Evolutionary conservation across 805 yeast genomes (phyloP).

Genomic region (Ogataea ganodermae): DNA sequence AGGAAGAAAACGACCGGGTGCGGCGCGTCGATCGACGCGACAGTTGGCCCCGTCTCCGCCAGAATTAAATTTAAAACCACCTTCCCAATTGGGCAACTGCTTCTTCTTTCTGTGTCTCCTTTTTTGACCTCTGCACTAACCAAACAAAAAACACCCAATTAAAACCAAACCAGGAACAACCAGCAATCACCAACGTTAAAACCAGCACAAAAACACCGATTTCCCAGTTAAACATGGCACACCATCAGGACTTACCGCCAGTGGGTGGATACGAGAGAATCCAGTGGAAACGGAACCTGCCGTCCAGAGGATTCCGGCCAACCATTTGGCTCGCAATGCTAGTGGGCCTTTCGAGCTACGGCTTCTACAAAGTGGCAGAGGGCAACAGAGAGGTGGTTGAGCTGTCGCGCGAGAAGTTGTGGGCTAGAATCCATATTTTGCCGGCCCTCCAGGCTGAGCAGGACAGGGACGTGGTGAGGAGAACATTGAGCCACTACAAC

Average conservation of each 20-base stretch:
- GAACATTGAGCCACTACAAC: constrained; percentile 62
- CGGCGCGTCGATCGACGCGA: constrained; percentile 11
- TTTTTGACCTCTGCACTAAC: not conserved
- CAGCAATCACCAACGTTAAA: too few species aligned
- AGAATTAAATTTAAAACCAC: too few species aligned
- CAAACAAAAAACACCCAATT: not conserved
- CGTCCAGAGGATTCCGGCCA: constrained; percentile 84
- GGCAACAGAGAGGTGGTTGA: constrained; percentile 79
- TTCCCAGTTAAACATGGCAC: constrained; percentile 25
- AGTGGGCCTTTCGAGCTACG: constrained; percentile 65
- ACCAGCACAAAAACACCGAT: not conserved
- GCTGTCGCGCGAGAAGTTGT: constrained; percentile 69
- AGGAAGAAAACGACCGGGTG: not conserved
- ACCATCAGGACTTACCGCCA: constrained; percentile 80
- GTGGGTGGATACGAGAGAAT: constrained; percentile 81
- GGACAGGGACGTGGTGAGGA: constrained; percentile 75
- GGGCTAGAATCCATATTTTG: constrained; percentile 72
- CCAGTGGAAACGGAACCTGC: constrained; percentile 87
- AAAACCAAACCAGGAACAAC: not conserved
- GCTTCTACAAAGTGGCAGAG: constrained; percentile 64
- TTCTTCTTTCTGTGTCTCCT: not conserved
- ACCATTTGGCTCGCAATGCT: constrained; percentile 66
- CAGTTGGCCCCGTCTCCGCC: not conserved
- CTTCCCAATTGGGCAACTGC: not conserved
- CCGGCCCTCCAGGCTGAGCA: constrained; percentile 81